These are phyloP conservation scores for Beta macrorhiza DNA, from an alignment of 179 eudicot species.

Conservation along the genomic window DNA sequence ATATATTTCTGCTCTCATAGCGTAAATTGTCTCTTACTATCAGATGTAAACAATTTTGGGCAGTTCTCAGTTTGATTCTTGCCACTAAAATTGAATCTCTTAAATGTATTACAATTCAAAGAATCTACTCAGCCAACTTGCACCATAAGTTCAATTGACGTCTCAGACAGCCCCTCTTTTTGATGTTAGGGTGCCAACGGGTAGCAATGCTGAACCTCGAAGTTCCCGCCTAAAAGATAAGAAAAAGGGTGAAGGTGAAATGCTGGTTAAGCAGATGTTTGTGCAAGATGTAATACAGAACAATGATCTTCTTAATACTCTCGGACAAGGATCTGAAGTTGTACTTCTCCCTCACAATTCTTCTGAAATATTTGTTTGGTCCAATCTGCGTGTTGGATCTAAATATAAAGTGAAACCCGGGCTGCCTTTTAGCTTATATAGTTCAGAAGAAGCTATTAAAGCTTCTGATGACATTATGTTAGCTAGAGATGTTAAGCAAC, in stretches of 20 bases:
- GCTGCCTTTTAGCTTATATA: conserved; percentile 47
- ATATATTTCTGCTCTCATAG: not conserved
- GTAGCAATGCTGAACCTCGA: conserved; percentile 57
- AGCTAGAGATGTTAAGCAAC: conserved; percentile 48
- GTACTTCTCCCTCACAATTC: conserved; percentile 81
- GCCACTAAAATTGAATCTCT: not conserved
- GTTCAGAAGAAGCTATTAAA: conserved; percentile 46
- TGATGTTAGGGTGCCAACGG: conserved; percentile 48
- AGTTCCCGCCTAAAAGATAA: conserved; percentile 90
- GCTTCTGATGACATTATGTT: conserved; percentile 44
- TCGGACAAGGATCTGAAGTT: conserved; percentile 71
- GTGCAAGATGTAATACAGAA: conserved; percentile 73
- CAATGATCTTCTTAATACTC: conserved; percentile 60
- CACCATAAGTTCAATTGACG: conserved; percentile 10
- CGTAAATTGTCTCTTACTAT: not conserved
- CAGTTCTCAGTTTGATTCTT: conserved; percentile 4
- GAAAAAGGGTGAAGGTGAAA: conserved; percentile 85
- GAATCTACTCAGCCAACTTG: not conserved
- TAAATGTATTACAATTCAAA: not conserved
- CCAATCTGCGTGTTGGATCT: conserved; percentile 49
- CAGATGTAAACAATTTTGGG: not conserved
- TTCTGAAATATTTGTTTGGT: conserved; percentile 50
- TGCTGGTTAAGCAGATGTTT: conserved; percentile 75
- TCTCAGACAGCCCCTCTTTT: conserved; percentile 15
- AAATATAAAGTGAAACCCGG: conserved; percentile 45